These are phyloP conservation scores for Diospyros lotus DNA, from an alignment of 148 eudicot genomes.

Conservation along the genomic window DNA sequence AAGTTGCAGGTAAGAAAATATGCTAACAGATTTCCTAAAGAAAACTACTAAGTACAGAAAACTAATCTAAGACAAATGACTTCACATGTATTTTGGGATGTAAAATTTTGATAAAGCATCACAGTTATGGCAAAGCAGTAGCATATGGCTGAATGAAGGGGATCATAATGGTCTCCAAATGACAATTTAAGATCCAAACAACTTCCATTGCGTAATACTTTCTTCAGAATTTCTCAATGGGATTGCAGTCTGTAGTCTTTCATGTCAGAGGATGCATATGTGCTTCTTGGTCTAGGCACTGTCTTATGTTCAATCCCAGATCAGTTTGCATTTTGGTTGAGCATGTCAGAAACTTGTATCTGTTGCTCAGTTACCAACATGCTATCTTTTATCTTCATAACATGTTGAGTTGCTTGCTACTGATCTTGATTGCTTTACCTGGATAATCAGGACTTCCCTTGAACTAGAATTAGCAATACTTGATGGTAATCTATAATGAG, in stretches of 20 bases:
- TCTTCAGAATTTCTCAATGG: background rate
- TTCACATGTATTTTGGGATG: no score
- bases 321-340: background rate
- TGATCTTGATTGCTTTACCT: background rate
- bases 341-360: background rate
- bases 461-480: no score
- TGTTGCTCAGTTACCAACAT: conserved; percentile 5
- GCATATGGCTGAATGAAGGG: background rate
- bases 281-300: no score
- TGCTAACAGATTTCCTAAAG: no score
- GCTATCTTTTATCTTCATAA: background rate
- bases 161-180: background rate
- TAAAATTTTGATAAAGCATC: no score
- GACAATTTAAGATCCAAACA: conserved; percentile 5
- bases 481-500: no score
- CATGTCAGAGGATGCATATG: background rate
- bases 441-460: background rate
- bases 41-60: no score
- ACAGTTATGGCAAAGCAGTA: no score
- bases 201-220: background rate
- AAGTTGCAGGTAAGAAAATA: no score
- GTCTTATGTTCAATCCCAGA: no score
- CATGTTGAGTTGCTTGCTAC: background rate
- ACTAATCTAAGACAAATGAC: no score
- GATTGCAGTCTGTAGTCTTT: background rate